Conservation (phyloP, 371 early-diverging fungal species). For the Apophysomyces sp. region DNA sequence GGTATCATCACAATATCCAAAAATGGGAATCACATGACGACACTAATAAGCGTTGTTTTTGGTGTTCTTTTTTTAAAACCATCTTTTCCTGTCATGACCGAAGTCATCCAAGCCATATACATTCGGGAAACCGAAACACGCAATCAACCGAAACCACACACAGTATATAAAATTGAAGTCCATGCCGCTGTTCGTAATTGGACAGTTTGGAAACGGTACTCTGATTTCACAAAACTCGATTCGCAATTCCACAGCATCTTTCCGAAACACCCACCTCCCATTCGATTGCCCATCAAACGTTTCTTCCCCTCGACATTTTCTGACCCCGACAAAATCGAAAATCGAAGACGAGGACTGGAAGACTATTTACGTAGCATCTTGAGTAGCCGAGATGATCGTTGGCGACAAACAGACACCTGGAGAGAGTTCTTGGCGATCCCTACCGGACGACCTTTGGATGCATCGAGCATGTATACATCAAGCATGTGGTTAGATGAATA, state of each 20-base stretch:
- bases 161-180: slow-evolving; percentile 71
- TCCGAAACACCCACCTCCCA: slow-evolving; percentile 63
- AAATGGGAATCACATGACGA: too few relatives aligned
- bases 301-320: slow-evolving; percentile 64
- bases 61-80: neutral
- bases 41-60: too few relatives aligned
- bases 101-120: slow-evolving; percentile 69
- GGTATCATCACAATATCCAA: too few relatives aligned
- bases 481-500: slow-evolving; percentile 88
- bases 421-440: slow-evolving; percentile 78
- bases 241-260: slow-evolving; percentile 46
- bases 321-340: slow-evolving; percentile 73
- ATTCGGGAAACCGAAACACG: slow-evolving; percentile 65
- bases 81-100: slow-evolving; percentile 41
- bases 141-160: slow-evolving; percentile 68
- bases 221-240: slow-evolving; percentile 76
- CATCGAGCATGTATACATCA: slow-evolving; percentile 53
- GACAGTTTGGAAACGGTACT: slow-evolving; percentile 88
- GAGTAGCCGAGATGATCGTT: slow-evolving; percentile 70
- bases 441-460: slow-evolving; percentile 42
- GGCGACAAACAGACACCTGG: slow-evolving; percentile 78
- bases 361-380: slow-evolving; percentile 78
- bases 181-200: slow-evolving; percentile 85
- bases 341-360: slow-evolving; percentile 80
- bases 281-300: slow-evolving; percentile 66